phyloP scores from a whole-genome alignment of 2,329 filamentous ascomycete species.

The Exophiala mesophila region DNA sequence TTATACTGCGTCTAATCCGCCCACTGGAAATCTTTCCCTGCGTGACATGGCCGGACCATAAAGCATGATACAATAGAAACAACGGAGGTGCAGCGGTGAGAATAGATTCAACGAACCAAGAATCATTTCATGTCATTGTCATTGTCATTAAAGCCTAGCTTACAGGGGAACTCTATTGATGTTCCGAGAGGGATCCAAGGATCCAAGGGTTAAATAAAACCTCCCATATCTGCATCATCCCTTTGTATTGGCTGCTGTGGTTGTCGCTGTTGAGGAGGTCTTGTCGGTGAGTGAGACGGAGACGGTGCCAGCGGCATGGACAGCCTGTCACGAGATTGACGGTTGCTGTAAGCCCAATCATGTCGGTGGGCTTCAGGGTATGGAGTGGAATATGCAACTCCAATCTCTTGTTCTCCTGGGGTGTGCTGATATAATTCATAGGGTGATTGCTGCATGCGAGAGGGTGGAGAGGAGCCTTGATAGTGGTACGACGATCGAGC shows the following conservation, averaged over 20 bases:
- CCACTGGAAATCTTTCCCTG: no score
- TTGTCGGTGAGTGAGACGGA: neutral
- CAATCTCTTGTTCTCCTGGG: neutral
- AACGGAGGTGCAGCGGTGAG: no score
- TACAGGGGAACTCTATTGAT: no score
- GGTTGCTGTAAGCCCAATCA: neutral
- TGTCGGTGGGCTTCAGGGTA: neutral
- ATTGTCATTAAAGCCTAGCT: no score
- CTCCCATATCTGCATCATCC: neutral
- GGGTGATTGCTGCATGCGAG: no score
- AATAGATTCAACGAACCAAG: no score
- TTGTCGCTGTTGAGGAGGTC: neutral
- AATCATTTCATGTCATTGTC: no score
- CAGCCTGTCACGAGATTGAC: neutral
- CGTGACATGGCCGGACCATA: no score
- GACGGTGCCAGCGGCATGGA: neutral
- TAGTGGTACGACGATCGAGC: conserved; percentile 19
- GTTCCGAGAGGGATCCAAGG: no score
- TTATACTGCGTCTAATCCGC: no score
- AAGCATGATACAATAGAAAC: no score
- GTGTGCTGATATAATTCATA: neutral
- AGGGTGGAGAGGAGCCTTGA: conserved; percentile 5
- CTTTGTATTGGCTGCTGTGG: neutral
- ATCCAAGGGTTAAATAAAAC: neutral
- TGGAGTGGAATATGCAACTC: neutral